Evolutionary conservation across 2,329 filamentous ascomycete species (phyloP), one percentile per base, ranked within the genome.

Genomic region (Parastagonospora avenae): DNA sequence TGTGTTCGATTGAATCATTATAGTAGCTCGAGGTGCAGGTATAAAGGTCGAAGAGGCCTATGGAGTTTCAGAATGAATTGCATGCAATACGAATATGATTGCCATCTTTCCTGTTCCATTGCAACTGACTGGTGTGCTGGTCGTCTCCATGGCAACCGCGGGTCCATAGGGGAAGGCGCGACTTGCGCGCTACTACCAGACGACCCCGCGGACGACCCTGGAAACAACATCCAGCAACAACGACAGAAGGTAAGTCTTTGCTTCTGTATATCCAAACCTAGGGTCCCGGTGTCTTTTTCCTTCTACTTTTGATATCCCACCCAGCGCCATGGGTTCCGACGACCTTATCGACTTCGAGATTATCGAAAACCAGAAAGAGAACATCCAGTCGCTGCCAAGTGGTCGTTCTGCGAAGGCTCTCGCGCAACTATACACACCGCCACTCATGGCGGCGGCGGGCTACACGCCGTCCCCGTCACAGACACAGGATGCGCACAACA

Each of bases 311-410:
- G 60, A 68, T 67, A 66, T 65, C 65, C 61, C 55, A 46, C 52
- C 52, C 53, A 55, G 53, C 64, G 59, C 64, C 57, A 78, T 78
- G 76, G 73, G 72, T 51, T 76, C 76, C 48, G 74, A 77, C 51
- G 79, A 81, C 61, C 70, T 80, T 19, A 78, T 81, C 64, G 76
- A 79, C 77, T 97, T 99, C 78, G 90, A 96, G 66, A 84, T 97
- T 57, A 97, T 99, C 76, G 94, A 99, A 77, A 85, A 85, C 40
- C 92, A 97, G 66, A 99, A 99, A 77, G 94, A 99, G 78, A 99
- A 99, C 76, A 97, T 99, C 49, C 92, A 97, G 75, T 87, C 92
- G 16, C 82, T 99, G 10, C 92, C 93, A 12, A 89, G 91, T 56
- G 94, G 88, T 30, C 81, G 94, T 59, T 97, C 93, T 35, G 94